Evolutionary conservation across 2,329 filamentous ascomycete genomes (phyloP).

Genomic region (Monilinia fructigena): DNA sequence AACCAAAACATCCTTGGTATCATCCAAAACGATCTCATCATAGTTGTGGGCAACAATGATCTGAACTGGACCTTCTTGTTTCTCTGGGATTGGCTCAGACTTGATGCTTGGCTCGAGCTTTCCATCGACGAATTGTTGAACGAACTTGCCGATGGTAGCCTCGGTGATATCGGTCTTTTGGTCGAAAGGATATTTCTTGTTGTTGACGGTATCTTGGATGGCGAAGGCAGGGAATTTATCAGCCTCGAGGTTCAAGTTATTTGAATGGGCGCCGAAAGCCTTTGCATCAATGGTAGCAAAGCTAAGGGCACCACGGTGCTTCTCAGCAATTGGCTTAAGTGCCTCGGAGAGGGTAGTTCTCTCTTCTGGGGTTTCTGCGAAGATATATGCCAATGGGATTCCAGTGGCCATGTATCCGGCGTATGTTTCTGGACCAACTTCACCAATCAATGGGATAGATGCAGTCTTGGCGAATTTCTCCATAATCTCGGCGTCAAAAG

Average conservation of each 20-base stretch:
- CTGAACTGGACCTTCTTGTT: slow-evolving; percentile 82
- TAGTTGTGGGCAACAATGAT: slow-evolving; percentile 93
- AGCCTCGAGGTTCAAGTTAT: slow-evolving; percentile 94
- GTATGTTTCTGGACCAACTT: slow-evolving; percentile 97
- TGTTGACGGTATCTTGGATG: slow-evolving; percentile 93
- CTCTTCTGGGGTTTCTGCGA: slow-evolving; percentile 89
- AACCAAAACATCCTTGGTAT: slow-evolving; percentile 93
- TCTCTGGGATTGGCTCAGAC: slow-evolving; percentile 94
- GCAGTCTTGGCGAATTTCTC: slow-evolving; percentile 79
- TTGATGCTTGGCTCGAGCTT: slow-evolving; percentile 97
- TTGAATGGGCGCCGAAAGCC: slow-evolving; percentile 88
- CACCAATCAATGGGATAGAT: slow-evolving; percentile 86
- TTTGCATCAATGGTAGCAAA: slow-evolving; percentile 97
- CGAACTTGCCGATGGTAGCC: slow-evolving; percentile 72
- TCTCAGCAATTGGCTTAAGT: slow-evolving; percentile 83
- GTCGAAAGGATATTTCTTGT: slow-evolving; percentile 95
- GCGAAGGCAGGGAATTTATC: slow-evolving; percentile 97
- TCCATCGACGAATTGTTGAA: slow-evolving; percentile 79
- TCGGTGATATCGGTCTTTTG: slow-evolving; percentile 73
- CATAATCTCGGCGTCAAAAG: slow-evolving; percentile 79
- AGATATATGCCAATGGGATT: slow-evolving; percentile 95
- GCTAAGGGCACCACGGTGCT: slow-evolving; percentile 93
- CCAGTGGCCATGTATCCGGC: slow-evolving; percentile 89
- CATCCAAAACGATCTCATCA: slow-evolving; percentile 84
- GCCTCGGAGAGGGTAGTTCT: slow-evolving; percentile 72